Conservation (phyloP, 495 filamentous ascomycete genomes). For the Gamarada debralockiae region DNA sequence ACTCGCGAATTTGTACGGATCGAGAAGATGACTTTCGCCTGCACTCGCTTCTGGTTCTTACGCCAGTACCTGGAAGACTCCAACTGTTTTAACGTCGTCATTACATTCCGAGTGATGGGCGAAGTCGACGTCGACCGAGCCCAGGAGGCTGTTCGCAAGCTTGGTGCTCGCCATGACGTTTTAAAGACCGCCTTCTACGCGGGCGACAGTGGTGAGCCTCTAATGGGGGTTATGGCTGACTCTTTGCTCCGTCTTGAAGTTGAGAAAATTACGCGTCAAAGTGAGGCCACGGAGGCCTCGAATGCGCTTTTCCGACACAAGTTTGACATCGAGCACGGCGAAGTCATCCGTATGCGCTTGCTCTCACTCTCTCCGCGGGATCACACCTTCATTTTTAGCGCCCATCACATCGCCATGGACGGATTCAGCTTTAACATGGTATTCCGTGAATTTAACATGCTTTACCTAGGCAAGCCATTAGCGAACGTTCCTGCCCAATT, state of each 20-base stretch:
- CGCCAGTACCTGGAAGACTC: slow-evolving; percentile 19
- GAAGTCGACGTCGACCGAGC: not conserved
- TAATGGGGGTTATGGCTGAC: slow-evolving; percentile 9
- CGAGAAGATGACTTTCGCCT: not conserved
- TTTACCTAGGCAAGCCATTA: slow-evolving; percentile 28
- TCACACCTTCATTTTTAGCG: slow-evolving; percentile 19
- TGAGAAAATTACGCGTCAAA: slow-evolving; percentile 10
- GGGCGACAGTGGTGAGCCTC: slow-evolving; percentile 3
- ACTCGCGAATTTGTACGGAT: too few species aligned
- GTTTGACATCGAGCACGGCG: slow-evolving; percentile 18
- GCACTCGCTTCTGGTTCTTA: not conserved
- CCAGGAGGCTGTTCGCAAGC: slow-evolving; percentile 3
- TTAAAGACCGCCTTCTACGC: slow-evolving; percentile 23
- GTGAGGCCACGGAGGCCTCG: slow-evolving; percentile 14
- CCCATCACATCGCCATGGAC: slow-evolving; percentile 46
- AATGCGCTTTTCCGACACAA: slow-evolving; percentile 6
- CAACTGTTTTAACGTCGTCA: slow-evolving; percentile 30
- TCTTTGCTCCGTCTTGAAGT: slow-evolving; percentile 15
- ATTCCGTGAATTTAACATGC: slow-evolving; percentile 31
- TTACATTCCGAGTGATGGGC: not conserved
- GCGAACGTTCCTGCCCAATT: slow-evolving; percentile 5
- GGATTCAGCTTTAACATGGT: slow-evolving; percentile 38
- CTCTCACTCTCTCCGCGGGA: slow-evolving; percentile 3
- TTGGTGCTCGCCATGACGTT: slow-evolving; percentile 7
- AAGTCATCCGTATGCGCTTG: slow-evolving; percentile 14